Evolutionary conservation across 2,329 filamentous ascomycete genomes (phyloP).

Genomic region (Plectosphaerella sp.): DNA sequence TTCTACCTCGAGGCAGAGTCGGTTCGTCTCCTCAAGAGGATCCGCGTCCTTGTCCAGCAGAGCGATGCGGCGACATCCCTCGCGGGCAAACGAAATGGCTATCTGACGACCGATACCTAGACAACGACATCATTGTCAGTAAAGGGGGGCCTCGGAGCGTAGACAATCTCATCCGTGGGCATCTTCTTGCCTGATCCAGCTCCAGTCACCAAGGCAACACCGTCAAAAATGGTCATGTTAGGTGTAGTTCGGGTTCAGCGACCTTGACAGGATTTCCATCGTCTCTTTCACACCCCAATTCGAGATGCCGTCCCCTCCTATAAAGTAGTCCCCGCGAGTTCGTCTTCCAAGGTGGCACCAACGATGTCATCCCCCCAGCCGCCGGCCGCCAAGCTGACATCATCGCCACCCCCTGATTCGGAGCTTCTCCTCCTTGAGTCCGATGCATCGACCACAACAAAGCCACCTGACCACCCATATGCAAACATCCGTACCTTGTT

Average conservation of each 20-base stretch:
- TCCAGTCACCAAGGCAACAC: conserved; percentile 25
- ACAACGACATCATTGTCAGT: too few species aligned
- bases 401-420: too few species aligned
- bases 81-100: conserved; percentile 36
- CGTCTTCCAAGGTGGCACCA: too few species aligned
- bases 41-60: conserved; percentile 31
- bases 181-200: conserved; percentile 21
- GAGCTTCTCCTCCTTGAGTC: too few species aligned
- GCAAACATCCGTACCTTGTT: too few species aligned
- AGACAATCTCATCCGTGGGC: too few species aligned
- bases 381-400: too few species aligned
- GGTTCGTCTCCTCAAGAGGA: conserved; percentile 26
- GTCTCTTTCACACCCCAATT: too few species aligned
- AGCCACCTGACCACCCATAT: background rate
- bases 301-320: too few species aligned
- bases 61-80: conserved; percentile 36
- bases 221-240: conserved; percentile 20
- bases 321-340: too few species aligned
- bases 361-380: too few species aligned
- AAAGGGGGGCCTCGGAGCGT: too few species aligned
- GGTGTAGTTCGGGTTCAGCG: background rate
- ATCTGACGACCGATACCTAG: conserved; percentile 38
- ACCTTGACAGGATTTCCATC: background rate
- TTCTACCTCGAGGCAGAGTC: conserved; percentile 21
- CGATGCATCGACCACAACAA: background rate